Evolutionary conservation across 2,329 filamentous ascomycete genomes (phyloP), one percentile per base, ranked within the genome.

Genomic region (Fusarium poae): DNA sequence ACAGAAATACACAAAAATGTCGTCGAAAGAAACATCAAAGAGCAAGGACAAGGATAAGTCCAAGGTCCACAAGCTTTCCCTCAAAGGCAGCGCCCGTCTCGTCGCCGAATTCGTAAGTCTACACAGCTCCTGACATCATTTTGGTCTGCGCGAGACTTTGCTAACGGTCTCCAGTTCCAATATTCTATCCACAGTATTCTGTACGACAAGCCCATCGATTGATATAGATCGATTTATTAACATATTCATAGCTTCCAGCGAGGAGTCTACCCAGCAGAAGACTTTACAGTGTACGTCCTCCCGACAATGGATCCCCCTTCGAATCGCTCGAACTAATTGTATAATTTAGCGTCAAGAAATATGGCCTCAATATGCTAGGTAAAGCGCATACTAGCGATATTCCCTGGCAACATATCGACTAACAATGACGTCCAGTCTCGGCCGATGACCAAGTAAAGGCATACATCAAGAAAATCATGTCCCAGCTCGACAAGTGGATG

Each of bases 381-480:
- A 80, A 68, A 82, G 35, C 76, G 18, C 6, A 34, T 27, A n/a
- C 12, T 29, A 18, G 6, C 32, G 5, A 29, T 2, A 29, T n/a
- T 2, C 2, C 9, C 12, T 16, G 12, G 12, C 18, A n/a, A 20
- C 12, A 8, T 5, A 9, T n/a, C 7, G 27, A 49, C 66, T 70
- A 57, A 75, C 61, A 30, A 18, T 11, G 23, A n/a, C 15, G 3
- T 0, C 15, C 29, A 90, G 94, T 98, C 52, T 97, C 95, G 32
- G 89, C 94, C 68, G 96, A 99, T 79, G 96, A 98, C 83, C 95
- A 99, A 82, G 96, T 99, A 78, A 97, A 97, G 81, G 93, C 94
- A 32, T 99, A 99, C 82, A 97, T 99, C 85, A 97, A 97, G 81
- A 97, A 97, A 82, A 98, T 99, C 83, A 99, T 97, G 94, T 91